Evolutionary conservation across 73 alveolate species (phyloP).

Genomic region (Symbiodinium natans): DNA sequence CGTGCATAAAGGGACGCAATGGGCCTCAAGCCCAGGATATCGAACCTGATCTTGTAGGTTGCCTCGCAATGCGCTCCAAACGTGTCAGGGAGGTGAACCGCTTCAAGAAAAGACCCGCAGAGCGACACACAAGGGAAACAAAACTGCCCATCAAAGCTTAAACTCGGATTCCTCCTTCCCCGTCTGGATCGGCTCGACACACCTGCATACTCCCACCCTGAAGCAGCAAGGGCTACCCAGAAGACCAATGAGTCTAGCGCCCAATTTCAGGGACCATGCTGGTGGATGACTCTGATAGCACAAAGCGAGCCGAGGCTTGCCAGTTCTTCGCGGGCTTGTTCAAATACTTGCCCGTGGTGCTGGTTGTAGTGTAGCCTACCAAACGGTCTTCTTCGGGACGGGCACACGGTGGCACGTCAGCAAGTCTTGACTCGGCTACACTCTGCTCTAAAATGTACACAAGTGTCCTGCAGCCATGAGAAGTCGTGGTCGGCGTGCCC

Average conservation of each 20-base stretch:
- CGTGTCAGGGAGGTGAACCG: too few species aligned
- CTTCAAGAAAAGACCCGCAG: too few species aligned
- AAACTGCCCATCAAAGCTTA: too few species aligned
- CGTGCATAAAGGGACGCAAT: too few species aligned
- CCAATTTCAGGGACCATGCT: too few species aligned
- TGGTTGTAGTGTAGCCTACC: not conserved
- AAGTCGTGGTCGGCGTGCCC: slow-evolving; percentile 38
- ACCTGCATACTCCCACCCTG: too few species aligned
- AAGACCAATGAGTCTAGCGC: too few species aligned
- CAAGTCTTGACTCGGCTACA: not conserved
- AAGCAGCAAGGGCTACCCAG: too few species aligned
- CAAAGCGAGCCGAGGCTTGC: not conserved
- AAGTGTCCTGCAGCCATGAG: slow-evolving; percentile 51
- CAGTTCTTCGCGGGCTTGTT: not conserved
- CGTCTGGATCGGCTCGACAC: not conserved
- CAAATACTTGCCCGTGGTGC: not conserved
- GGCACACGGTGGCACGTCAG: not conserved
- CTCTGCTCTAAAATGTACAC: not conserved
- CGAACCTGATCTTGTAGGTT: not conserved
- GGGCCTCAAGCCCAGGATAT: not conserved
- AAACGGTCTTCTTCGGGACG: too few species aligned
- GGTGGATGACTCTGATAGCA: too few species aligned
- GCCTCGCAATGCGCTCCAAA: too few species aligned
- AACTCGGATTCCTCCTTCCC: not conserved
- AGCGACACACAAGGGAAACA: too few species aligned